A percentile compares a stretch with the other conserved stretches of the same genome.
phyloP scores from a whole-genome alignment of 495 filamentous ascomycete species.

The Aspergillus panamensis region DNA sequence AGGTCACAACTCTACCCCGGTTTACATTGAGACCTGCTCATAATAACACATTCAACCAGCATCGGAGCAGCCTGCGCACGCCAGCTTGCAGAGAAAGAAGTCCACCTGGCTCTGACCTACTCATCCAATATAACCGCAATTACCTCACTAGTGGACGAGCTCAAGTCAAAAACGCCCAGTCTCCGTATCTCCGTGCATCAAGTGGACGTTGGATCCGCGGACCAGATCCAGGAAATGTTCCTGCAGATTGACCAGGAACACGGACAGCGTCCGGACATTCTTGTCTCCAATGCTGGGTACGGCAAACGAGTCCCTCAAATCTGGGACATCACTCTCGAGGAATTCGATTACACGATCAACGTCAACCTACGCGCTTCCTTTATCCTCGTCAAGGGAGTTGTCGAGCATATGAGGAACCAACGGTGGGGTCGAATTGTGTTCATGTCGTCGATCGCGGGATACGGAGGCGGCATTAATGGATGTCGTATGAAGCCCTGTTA shows the following conservation, averaged over 20 bases:
- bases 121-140: constrained; percentile 48
- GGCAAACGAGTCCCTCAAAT: constrained; percentile 48
- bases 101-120: constrained; percentile 60
- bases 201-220: constrained; percentile 52
- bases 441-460: constrained; percentile 63
- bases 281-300: constrained; percentile 58
- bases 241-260: constrained; percentile 49
- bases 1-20: constrained; percentile 15
- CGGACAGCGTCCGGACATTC: constrained; percentile 56
- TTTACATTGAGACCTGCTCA: background rate
- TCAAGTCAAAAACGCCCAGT: constrained; percentile 29
- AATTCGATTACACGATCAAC: constrained; percentile 63
- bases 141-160: constrained; percentile 40
- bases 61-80: constrained; percentile 60
- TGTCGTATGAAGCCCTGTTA: constrained; percentile 42
- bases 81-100: constrained; percentile 50
- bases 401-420: constrained; percentile 60
- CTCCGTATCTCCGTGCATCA: constrained; percentile 53
- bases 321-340: constrained; percentile 54
- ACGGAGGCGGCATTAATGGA: constrained; percentile 64
- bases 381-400: constrained; percentile 59
- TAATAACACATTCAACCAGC: constrained; percentile 27
- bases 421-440: constrained; percentile 66
- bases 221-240: constrained; percentile 51
- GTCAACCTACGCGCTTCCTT: constrained; percentile 67